These are phyloP conservation scores for Trametes sp. DNA, from an alignment of 1,284 basidiomycete species.

Conservation along the genomic window DNA sequence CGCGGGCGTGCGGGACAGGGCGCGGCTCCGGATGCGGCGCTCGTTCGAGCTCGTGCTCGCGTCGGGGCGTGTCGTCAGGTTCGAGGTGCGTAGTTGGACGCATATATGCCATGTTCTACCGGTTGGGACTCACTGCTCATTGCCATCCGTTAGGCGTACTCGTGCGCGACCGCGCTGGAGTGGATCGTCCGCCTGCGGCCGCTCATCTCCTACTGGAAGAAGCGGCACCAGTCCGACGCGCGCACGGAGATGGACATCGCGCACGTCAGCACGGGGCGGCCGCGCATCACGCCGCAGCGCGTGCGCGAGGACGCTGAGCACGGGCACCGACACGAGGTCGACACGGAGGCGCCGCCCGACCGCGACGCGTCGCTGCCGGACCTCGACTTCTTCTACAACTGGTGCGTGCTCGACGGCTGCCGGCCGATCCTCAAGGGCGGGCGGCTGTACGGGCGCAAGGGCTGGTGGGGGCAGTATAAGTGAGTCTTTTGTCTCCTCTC, in stretches of 20 bases:
- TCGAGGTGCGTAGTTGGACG: slow-evolving; percentile 62
- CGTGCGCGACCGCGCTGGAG: slow-evolving; percentile 69
- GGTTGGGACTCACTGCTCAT: not conserved
- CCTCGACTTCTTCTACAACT: slow-evolving; percentile 74
- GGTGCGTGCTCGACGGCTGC: slow-evolving; percentile 82
- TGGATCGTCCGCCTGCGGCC: slow-evolving; percentile 80
- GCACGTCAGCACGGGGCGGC: slow-evolving; percentile 56
- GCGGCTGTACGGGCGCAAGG: slow-evolving; percentile 71
- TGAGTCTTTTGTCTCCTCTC: slow-evolving; percentile 43
- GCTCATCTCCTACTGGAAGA: slow-evolving; percentile 79
- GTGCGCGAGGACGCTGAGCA: slow-evolving; percentile 51
- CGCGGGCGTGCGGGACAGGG: slow-evolving; percentile 51
- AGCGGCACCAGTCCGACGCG: slow-evolving; percentile 74
- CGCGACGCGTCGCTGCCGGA: slow-evolving; percentile 60
- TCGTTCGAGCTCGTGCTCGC: slow-evolving; percentile 81
- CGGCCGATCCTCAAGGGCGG: slow-evolving; percentile 76
- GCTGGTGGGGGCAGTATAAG: slow-evolving; percentile 75
- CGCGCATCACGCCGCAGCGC: slow-evolving; percentile 61
- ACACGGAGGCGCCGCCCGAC: slow-evolving; percentile 59
- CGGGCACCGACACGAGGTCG: slow-evolving; percentile 32
- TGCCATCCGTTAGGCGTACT: slow-evolving; percentile 65
- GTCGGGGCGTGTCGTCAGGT: slow-evolving; percentile 73
- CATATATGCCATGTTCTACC: not conserved
- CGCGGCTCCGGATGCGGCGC: slow-evolving; percentile 63
- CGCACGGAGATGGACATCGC: slow-evolving; percentile 81